These are phyloP conservation scores for Knufia fluminis DNA, from an alignment of 2,329 filamentous ascomycete genomes.

Conservation along the genomic window DNA sequence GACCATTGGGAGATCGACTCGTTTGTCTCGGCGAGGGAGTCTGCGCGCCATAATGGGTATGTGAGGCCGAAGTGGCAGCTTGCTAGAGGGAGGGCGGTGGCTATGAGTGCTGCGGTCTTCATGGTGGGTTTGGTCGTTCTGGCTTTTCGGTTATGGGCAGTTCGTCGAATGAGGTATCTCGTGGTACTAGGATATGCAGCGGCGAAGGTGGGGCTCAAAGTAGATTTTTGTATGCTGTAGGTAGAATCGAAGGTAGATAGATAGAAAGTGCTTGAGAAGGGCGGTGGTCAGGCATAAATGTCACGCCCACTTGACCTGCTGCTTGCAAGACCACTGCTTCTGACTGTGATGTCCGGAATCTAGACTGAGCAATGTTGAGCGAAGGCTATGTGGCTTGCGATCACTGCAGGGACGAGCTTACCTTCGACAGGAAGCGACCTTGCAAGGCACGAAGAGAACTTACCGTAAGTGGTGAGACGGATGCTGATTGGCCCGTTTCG, in stretches of 20 bases:
- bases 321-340: not conserved
- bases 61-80: constrained; percentile 23
- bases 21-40: constrained; percentile 27
- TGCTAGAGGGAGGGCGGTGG: constrained; percentile 12
- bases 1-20: constrained; percentile 2
- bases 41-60: constrained; percentile 32
- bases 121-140: constrained; percentile 1
- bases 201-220: no score
- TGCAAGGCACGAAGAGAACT: not conserved
- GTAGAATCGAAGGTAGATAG: no score
- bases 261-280: no score
- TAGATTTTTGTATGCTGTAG: no score
- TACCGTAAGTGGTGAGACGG: not conserved
- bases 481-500: not conserved
- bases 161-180: no score
- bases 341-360: no score
- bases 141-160: not conserved
- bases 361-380: not conserved
- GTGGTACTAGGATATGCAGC: no score
- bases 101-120: constrained; percentile 4
- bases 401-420: not conserved
- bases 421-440: not conserved
- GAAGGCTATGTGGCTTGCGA: not conserved
- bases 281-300: not conserved
- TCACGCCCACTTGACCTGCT: not conserved